phyloP scores from a whole-genome alignment of 2,329 filamentous ascomycete genomes.

The Fusarium beomiforme region DNA sequence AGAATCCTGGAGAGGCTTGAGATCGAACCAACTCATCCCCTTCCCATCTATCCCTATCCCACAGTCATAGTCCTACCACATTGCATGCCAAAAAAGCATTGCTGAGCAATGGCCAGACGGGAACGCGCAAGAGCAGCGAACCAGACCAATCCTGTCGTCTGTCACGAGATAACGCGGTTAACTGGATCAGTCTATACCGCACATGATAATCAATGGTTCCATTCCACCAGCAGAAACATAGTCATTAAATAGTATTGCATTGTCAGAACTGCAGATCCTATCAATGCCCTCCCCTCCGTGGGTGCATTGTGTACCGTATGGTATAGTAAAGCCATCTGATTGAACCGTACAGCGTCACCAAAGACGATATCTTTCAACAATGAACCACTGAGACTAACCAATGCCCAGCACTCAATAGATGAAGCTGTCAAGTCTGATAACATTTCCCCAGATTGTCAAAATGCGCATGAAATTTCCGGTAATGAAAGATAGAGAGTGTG shows the following conservation, averaged over 20 bases:
- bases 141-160: not conserved
- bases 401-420: not conserved
- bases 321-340: not conserved
- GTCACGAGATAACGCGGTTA: not conserved
- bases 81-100: not conserved
- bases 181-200: not conserved
- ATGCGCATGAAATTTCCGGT: slow-evolving; percentile 20
- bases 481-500: slow-evolving; percentile 23
- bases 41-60: not conserved
- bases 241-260: slow-evolving; percentile 10
- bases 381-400: not conserved
- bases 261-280: not conserved
- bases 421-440: slow-evolving; percentile 9
- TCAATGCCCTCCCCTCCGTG: not conserved
- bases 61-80: not conserved
- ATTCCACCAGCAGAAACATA: not conserved
- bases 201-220: not conserved
- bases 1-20: slow-evolving; percentile 13
- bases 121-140: not conserved
- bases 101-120: not conserved
- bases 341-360: not conserved
- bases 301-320: not conserved
- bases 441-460: not conserved
- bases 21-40: not conserved
- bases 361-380: slow-evolving; percentile 19